Evolutionary conservation across 2,329 filamentous ascomycete genomes (phyloP), one percentile per base, ranked within the genome.

Genomic region (Metarhizium album): DNA sequence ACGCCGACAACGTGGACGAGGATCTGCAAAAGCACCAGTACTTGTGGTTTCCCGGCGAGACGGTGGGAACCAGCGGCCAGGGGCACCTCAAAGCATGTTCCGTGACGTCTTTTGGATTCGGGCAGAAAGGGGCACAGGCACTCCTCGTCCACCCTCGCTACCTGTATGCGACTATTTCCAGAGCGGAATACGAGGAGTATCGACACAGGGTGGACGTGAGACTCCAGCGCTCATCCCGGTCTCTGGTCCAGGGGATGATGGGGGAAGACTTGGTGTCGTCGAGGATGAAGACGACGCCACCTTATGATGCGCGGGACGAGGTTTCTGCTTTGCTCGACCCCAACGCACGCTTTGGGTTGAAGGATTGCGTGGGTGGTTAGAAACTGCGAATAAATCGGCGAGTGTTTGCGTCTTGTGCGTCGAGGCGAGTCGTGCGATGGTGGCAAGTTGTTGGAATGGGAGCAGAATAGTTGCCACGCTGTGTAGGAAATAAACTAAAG

Each of bases 21-120:
- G 79, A 87, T 58, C 90, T 96, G 84, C 88, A 95, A 76, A 80
- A 93, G 66, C 95, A 90, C 60, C 89, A 95, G 67, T 86, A 93
- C 74, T 90, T 95, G 59, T 84, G 95, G 55, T 95, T 94, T 70
- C 90, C 90, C 37, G 93, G 84, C 70, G 84, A 85, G 59, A 85
- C 80, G 66, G 87, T 95, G 60, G 5, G 1, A 20, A 2, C 16
- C 16, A 7, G 37, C 37, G 89, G 95, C 73, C 95, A 89, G 6
- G 89, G 95, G 64, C 90, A 89, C 55, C 77, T 96, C 74, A 95
- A 95, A 72, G 90, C 90, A 9, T 95, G 95, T 78, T 93, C 87
- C 0, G 87, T 95, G 56, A 95, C 90, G 1, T 95, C 90, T 0
- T 96, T 95, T 68, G 90, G 90, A 69, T 96, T 96, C 74, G 90